phyloP scores from a whole-genome alignment of 2,329 filamentous ascomycete genomes.

The Hymenoscyphus scutula region DNA sequence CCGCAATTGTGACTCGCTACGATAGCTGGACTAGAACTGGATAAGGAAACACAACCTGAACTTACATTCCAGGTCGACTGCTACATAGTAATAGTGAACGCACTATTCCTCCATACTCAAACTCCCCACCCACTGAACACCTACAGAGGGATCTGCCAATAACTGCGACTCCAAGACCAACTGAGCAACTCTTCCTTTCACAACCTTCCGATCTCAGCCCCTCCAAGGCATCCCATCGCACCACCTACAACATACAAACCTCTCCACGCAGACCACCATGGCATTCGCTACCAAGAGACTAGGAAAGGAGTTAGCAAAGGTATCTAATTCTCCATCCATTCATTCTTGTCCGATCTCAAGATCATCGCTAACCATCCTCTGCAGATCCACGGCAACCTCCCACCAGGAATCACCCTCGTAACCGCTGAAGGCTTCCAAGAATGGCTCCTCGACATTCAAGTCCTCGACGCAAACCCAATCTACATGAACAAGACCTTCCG shows the following conservation, averaged over 20 bases:
- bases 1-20: too few species aligned
- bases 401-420: constrained; percentile 74
- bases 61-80: not conserved
- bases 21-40: not conserved
- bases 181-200: not conserved
- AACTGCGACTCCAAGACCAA: not conserved
- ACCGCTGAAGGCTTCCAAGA: constrained; percentile 79
- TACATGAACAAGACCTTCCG: constrained; percentile 79
- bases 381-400: constrained; percentile 39
- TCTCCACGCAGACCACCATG: constrained; percentile 36
- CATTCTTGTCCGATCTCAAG: not conserved
- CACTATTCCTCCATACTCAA: not conserved
- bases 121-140: not conserved
- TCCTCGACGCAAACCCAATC: constrained; percentile 86
- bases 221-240: not conserved
- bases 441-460: constrained; percentile 89
- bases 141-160: not conserved
- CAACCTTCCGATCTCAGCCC: not conserved
- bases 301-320: constrained; percentile 59
- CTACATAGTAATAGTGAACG: not conserved
- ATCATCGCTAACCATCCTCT: constrained; percentile 7
- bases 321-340: constrained; percentile 28
- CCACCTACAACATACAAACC: not conserved
- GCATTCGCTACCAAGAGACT: constrained; percentile 55
- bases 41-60: not conserved